These are phyloP conservation scores for Dissophora ornata DNA, from an alignment of 192 early-diverging fungal species.

Conservation along the genomic window DNA sequence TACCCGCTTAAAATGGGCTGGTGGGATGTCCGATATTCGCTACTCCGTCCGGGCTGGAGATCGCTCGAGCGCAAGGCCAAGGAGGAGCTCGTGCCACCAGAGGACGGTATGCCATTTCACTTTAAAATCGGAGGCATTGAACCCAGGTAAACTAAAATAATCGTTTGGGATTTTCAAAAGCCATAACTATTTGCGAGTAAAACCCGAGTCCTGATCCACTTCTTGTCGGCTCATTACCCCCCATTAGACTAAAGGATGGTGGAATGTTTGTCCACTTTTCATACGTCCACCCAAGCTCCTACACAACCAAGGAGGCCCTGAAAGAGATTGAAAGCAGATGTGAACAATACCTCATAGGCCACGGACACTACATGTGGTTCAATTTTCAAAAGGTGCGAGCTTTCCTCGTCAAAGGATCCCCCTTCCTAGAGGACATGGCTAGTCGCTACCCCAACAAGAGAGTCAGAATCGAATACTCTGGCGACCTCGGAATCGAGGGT, in stretches of 20 bases:
- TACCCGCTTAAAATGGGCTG: conserved; percentile 55
- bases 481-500: conserved; percentile 59
- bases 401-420: conserved; percentile 75
- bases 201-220: too few species aligned
- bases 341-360: conserved; percentile 63
- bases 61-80: conserved; percentile 49
- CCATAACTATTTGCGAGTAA: too few species aligned
- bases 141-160: conserved; percentile 54
- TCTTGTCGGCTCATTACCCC: background rate
- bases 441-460: conserved; percentile 61
- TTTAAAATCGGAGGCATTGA: conserved; percentile 61
- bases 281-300: conserved; percentile 52
- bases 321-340: conserved; percentile 60
- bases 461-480: conserved; percentile 38
- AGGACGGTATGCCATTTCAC: conserved; percentile 59
- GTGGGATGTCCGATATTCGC: conserved; percentile 43
- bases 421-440: conserved; percentile 80
- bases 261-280: conserved; percentile 67
- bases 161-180: too few species aligned
- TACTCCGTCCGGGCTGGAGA: conserved; percentile 43
- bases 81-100: conserved; percentile 56
- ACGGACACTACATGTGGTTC: conserved; percentile 71
- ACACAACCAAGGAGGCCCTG: conserved; percentile 49
- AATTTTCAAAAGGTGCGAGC: conserved; percentile 71
- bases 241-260: conserved; percentile 57